Percentiles rank a stretch among this genome's conserved stretches.
These are phyloP conservation scores for Dendrostoma leiphaemia DNA, from an alignment of 2,329 filamentous ascomycete genomes.

Conservation along the genomic window DNA sequence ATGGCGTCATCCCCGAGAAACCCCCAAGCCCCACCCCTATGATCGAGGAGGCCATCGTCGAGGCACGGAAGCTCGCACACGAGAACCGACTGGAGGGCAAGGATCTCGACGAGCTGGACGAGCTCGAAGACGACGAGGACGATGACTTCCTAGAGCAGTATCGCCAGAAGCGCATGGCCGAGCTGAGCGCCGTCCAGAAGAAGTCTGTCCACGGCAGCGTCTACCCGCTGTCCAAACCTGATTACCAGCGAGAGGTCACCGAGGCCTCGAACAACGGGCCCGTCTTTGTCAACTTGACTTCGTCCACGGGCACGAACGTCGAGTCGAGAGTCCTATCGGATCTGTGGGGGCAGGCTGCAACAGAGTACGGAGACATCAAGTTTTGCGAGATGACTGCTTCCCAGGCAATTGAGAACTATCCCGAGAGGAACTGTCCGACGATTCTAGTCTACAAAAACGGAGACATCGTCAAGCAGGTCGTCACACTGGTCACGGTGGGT, in stretches of 20 bases:
- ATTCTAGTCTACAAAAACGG: constrained; percentile 90
- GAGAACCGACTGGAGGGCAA: constrained; percentile 94
- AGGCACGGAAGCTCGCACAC: constrained; percentile 79
- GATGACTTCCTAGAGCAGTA: constrained; percentile 88
- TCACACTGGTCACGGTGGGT: constrained; percentile 79
- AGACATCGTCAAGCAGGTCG: constrained; percentile 86
- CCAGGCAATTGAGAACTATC: constrained; percentile 95
- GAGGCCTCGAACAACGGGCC: constrained; percentile 73
- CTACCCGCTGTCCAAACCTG: constrained; percentile 90
- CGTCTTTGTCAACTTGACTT: constrained; percentile 79
- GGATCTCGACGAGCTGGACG: constrained; percentile 88
- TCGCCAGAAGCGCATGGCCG: constrained; percentile 80
- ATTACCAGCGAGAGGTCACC: constrained; percentile 88
- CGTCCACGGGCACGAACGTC: constrained; percentile 68
- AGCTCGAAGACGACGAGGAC: constrained; percentile 93
- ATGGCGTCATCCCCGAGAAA: constrained; percentile 97
- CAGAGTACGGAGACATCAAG: constrained; percentile 89
- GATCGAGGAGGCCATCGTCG: constrained; percentile 89
- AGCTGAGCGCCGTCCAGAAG: constrained; percentile 72
- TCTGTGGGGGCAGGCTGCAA: constrained; percentile 80
- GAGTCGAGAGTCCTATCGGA: constrained; percentile 83
- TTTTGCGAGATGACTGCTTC: constrained; percentile 94
- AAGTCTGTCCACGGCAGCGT: constrained; percentile 85
- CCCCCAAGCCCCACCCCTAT: constrained; percentile 91
- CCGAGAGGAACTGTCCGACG: constrained; percentile 90